Evolutionary conservation across 2,329 filamentous ascomycete species (phyloP).

Genomic region (Xylaria sp.): DNA sequence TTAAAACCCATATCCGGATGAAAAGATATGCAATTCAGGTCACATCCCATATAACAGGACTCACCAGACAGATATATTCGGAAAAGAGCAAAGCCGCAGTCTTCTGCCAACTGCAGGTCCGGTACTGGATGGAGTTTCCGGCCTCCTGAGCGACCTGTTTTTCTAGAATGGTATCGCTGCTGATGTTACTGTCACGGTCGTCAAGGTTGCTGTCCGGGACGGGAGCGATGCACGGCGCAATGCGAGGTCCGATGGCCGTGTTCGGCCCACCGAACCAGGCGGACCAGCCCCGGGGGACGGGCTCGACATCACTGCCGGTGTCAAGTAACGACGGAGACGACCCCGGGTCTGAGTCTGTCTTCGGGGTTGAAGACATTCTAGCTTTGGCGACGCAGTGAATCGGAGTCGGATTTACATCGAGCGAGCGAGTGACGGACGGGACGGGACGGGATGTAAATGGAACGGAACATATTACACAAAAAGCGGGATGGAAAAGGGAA

Average conservation of each 20-base stretch:
- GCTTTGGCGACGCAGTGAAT: not conserved
- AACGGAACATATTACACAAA: too few relatives aligned
- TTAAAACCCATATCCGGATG: not conserved
- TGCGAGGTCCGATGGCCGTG: constrained; percentile 47
- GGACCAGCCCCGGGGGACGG: constrained; percentile 30
- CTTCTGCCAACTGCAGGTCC: constrained; percentile 94
- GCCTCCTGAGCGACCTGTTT: constrained; percentile 72
- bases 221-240: constrained; percentile 38
- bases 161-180: constrained; percentile 44
- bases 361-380: constrained; percentile 10
- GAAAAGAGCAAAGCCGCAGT: constrained; percentile 86
- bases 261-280: constrained; percentile 37
- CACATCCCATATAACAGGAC: constrained; percentile 9
- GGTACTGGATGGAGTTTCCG: constrained; percentile 78
- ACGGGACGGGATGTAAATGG: too few relatives aligned
- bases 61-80: constrained; percentile 80
- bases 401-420: not conserved
- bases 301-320: constrained; percentile 41
- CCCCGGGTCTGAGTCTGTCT: constrained; percentile 21
- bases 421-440: not conserved
- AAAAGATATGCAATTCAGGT: not conserved
- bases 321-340: constrained; percentile 21
- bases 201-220: constrained; percentile 16
- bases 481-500: not conserved
- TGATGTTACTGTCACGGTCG: constrained; percentile 42